Percentiles rank a stretch among this genome's conserved stretches.
phyloP scores from a whole-genome alignment of 176 grass and related monocot genomes.

The Dactylis glomerata region DNA sequence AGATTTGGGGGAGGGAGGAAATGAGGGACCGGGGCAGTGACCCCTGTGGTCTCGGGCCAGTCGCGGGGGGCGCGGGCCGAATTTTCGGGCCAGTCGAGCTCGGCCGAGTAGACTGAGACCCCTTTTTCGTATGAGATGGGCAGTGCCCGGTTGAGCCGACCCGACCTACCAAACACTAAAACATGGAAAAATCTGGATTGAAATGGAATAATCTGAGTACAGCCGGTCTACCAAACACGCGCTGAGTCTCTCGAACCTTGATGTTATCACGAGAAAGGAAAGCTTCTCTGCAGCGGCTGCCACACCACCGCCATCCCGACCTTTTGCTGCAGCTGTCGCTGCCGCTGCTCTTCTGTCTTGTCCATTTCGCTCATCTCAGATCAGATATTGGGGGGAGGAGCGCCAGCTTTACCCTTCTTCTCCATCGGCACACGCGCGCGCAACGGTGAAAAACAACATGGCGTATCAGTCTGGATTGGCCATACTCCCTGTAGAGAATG shows the following conservation, averaged over 20 bases:
- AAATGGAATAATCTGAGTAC: no score
- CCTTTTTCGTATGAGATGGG: no score
- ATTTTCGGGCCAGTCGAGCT: no score
- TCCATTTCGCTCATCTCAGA: conserved; percentile 1
- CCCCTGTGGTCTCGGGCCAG: no score
- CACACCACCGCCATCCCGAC: not conserved
- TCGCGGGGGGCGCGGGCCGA: no score
- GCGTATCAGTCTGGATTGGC: not conserved
- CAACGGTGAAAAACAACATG: not conserved
- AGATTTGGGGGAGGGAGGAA: no score
- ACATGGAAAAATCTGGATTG: no score
- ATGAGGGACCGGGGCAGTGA: no score
- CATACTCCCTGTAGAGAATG: not conserved
- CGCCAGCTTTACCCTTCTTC: not conserved
- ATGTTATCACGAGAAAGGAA: conserved; percentile 55
- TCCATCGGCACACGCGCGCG: not conserved
- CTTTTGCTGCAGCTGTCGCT: not conserved
- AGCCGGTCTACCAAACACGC: no score
- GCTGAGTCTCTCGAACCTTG: conserved; percentile 15
- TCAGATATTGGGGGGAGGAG: not conserved
- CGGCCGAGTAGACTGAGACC: no score
- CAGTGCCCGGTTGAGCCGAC: no score
- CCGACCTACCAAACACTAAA: no score
- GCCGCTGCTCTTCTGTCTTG: conserved; percentile 10
- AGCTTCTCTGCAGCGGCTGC: conserved; percentile 2